Evolutionary conservation across 306 rosid genomes (phyloP).

Genomic region (Vigna reflexopilosa): DNA sequence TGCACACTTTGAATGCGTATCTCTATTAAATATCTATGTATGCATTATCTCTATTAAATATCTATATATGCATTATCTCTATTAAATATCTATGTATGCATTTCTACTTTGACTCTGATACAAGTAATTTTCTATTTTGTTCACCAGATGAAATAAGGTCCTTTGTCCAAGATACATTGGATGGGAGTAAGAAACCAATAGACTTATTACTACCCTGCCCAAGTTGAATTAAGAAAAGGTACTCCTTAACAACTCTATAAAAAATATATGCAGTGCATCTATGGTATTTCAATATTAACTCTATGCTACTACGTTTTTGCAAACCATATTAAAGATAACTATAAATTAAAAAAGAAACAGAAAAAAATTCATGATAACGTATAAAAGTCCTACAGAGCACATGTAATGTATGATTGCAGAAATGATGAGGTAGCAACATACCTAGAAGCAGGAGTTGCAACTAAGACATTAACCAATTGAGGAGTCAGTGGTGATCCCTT

Average conservation of each 20-base stretch:
- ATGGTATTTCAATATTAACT: background rate
- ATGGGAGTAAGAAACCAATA: constrained; percentile 24
- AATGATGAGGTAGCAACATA: constrained; percentile 57
- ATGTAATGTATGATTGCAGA: constrained; percentile 4
- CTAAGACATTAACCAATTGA: constrained; percentile 71
- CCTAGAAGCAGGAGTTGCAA: constrained; percentile 98
- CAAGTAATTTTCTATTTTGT: constrained; percentile 16
- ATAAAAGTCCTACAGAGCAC: constrained; percentile 9
- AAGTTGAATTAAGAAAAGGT: constrained; percentile 19
- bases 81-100: constrained; percentile 12
- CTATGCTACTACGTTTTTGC: constrained; percentile 21
- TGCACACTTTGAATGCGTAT: constrained; percentile 6
- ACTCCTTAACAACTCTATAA: background rate
- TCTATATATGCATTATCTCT: constrained; percentile 6
- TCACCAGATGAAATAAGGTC: constrained; percentile 26
- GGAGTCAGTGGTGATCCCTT: constrained; percentile 82
- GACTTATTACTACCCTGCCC: constrained; percentile 21
- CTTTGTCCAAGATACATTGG: constrained; percentile 3
- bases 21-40: constrained; percentile 33
- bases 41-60: constrained; percentile 25
- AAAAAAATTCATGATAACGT: background rate
- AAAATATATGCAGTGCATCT: constrained; percentile 30
- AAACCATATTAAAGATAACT: background rate
- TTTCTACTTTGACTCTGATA: constrained; percentile 10
- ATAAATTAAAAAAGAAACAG: too few species aligned